phyloP scores from a whole-genome alignment of 202 grass and related monocot species.

The Bolboschoenoplectus hybrid region DNA sequence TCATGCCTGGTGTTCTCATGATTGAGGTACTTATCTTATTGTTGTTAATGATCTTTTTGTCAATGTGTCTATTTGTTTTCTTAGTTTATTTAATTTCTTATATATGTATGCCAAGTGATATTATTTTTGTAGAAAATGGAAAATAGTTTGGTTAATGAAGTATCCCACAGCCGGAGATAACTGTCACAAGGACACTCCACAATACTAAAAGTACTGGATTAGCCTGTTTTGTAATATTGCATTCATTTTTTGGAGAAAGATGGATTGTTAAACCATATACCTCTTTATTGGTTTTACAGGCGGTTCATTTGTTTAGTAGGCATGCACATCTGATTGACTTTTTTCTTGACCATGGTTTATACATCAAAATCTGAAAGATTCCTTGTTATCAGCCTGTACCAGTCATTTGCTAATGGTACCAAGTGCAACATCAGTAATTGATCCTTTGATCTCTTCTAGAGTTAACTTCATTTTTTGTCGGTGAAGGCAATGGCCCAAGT shows the following conservation, averaged over 20 bases:
- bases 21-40: slow-evolving; percentile 65
- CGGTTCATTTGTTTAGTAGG: background rate
- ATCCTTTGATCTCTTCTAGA: background rate
- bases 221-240: background rate
- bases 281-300: background rate
- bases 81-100: slow-evolving; percentile 11
- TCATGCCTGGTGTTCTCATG: slow-evolving; percentile 99
- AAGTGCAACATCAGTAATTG: background rate
- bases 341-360: background rate
- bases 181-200: background rate
- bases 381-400: background rate
- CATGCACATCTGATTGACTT: background rate
- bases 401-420: slow-evolving; percentile 14
- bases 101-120: background rate
- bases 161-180: background rate
- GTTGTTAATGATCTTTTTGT: slow-evolving; percentile 18
- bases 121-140: background rate
- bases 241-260: slow-evolving; percentile 13
- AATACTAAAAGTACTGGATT: background rate
- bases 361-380: background rate
- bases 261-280: background rate
- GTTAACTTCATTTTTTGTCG: slow-evolving; percentile 31
- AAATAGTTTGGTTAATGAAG: slow-evolving; percentile 14
- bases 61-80: background rate
- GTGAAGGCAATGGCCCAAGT: slow-evolving; percentile 93